Evolutionary conservation across 192 early-diverging fungal genomes (phyloP), one percentile per base, ranked within the genome.

Genomic region (Backusella westeae): DNA sequence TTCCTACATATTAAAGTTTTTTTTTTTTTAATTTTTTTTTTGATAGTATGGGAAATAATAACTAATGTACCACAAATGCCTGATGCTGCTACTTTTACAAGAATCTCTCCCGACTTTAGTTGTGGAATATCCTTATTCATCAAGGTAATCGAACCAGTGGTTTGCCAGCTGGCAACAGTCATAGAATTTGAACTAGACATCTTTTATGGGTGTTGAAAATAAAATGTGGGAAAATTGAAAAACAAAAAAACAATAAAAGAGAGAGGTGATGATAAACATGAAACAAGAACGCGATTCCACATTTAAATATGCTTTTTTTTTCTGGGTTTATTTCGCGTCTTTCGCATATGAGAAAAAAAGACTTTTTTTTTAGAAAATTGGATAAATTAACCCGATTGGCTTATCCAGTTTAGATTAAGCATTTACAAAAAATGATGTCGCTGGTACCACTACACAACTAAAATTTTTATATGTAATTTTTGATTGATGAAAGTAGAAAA

Each of bases 61-160:
- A 6, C 4, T 1, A 29, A 49, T 56, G 73, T 74, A 81, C 80
- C 80, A 75, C 87, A 88, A 52, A 88, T 82, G 9, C 87, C 87
- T 29, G 85, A 88, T 8, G 87, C 87, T 21, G 83, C 87, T 9
- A 88, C 87, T 34, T 82, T 81, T 44, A 88, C 65, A 17, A 88
- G 72, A 10, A 86, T 66, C 15, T 86, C 65, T 52, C 85, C 86
- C 21, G 84, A 34, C 38, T 79, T 69, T 6, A 87, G 14, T 29
- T 63, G 32, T 1, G 86, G 84, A 44, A 82, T 75, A 34, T 72
- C 70, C 34, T 83, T 85, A 19, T 80, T 46, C 32, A 84, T 80
- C 17, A 87, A 42, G 26, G 52, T 67, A 46, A 87, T 87, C 3
- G 76, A 41, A 14, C 86, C 86, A 32, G 75, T 46, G 42, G 71